These are phyloP conservation scores for Pseudocercospora macadamiae DNA, from an alignment of 2,329 filamentous ascomycete genomes.

Conservation along the genomic window DNA sequence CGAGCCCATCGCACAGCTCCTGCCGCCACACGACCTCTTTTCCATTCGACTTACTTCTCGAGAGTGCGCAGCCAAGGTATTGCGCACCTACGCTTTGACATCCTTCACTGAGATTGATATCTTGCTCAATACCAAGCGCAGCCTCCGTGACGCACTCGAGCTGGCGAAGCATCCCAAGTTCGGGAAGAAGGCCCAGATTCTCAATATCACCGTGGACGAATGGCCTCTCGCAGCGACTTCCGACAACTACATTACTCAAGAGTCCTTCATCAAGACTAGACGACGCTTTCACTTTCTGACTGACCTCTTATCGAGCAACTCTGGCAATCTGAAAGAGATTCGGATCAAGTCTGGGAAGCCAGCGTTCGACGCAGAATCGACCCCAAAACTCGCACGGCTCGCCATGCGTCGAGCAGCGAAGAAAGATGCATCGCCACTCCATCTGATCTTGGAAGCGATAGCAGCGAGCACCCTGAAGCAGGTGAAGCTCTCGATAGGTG, in stretches of 20 bases:
- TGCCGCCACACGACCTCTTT: background rate
- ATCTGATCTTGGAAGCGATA: too few relatives aligned
- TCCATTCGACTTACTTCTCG: background rate
- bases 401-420: background rate
- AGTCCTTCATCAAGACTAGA: too few relatives aligned
- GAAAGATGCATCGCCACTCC: background rate
- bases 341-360: background rate
- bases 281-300: background rate
- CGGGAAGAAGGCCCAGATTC: background rate
- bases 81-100: background rate
- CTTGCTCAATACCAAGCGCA: background rate
- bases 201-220: background rate
- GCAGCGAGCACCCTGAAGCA: background rate
- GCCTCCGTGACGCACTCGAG: background rate
- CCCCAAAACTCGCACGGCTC: background rate
- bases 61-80: background rate
- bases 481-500: background rate
- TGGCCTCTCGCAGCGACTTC: background rate
- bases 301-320: background rate
- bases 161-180: background rate
- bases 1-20: background rate
- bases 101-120: background rate
- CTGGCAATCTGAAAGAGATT: background rate
- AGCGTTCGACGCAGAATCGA: background rate
- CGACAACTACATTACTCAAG: too few relatives aligned